Percentiles rank a stretch among this genome's conserved stretches.
phyloP scores from a whole-genome alignment of 148 eudicot genomes.

The Cornus florida region DNA sequence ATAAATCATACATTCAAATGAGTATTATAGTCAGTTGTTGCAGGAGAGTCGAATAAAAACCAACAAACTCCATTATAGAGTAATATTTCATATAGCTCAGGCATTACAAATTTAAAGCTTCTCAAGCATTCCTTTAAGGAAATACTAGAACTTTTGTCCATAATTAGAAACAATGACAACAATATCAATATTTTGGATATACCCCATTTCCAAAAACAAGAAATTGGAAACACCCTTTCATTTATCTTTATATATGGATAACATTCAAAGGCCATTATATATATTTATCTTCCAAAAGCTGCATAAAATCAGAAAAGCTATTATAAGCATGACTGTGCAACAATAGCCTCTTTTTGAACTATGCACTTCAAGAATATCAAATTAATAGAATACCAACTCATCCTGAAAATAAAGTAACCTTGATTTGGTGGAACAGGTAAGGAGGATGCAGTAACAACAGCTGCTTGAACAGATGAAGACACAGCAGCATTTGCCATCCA shows the following conservation, averaged over 20 bases:
- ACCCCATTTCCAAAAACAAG: too few relatives aligned
- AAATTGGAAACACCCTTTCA: not conserved
- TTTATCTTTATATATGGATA: not conserved
- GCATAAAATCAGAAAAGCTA: too few relatives aligned
- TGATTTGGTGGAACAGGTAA: conserved; percentile 73
- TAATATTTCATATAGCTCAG: not conserved
- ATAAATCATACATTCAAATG: not conserved
- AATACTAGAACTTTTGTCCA: not conserved
- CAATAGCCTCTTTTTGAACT: not conserved
- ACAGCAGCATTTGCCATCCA: conserved; percentile 94
- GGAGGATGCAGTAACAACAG: conserved; percentile 84
- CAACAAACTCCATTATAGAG: not conserved
- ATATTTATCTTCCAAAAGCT: too few relatives aligned
- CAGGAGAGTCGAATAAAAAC: conserved; percentile 4
- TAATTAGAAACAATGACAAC: not conserved
- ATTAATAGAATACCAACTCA: not conserved
- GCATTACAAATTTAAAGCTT: not conserved
- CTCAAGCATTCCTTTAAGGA: not conserved
- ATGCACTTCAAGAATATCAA: not conserved
- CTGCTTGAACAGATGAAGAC: conserved; percentile 91
- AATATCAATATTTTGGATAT: too few relatives aligned
- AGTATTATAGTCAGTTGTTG: not conserved
- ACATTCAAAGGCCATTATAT: not conserved
- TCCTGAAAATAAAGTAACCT: conserved; percentile 41
- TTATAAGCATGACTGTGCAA: not conserved